Percentiles rank a stretch among this genome's conserved stretches.
phyloP scores from a whole-genome alignment of 495 filamentous ascomycete genomes.

The Lichenothelia convexa region DNA sequence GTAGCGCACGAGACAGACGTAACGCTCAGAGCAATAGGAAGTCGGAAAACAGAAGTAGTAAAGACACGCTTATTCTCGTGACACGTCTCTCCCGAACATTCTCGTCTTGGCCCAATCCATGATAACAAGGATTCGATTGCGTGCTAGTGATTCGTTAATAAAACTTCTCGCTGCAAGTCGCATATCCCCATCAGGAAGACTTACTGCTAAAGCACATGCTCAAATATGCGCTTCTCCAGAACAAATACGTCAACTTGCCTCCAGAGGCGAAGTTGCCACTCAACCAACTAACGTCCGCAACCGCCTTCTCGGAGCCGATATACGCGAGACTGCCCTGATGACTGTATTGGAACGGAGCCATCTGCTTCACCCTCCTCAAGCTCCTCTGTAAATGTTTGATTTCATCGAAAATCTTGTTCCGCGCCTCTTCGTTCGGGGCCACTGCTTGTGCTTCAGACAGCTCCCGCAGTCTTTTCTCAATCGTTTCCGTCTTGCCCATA shows the following conservation, averaged over 20 bases:
- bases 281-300: conserved; percentile 94
- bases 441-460: conserved; percentile 45
- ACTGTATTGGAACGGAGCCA: conserved; percentile 93
- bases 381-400: conserved; percentile 75
- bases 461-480: conserved; percentile 51
- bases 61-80: conserved; percentile 54
- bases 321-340: conserved; percentile 95
- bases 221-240: conserved; percentile 94
- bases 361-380: conserved; percentile 72
- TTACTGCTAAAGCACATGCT: conserved; percentile 99
- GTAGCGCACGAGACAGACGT: background rate
- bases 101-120: conserved; percentile 94
- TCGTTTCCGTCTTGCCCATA: conserved; percentile 74
- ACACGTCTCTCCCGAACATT: conserved; percentile 88
- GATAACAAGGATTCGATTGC: conserved; percentile 82
- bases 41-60: background rate
- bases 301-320: conserved; percentile 93
- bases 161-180: background rate
- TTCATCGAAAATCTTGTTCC: conserved; percentile 40
- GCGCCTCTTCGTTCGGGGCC: conserved; percentile 37
- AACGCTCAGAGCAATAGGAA: background rate
- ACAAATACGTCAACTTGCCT: conserved; percentile 52
- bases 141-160: conserved; percentile 30
- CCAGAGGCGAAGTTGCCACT: conserved; percentile 86
- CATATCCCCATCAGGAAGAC: conserved; percentile 18